Percentiles rank a stretch among this genome's conserved stretches.
Conservation (phyloP, 2,329 filamentous ascomycete genomes). For the Mycogone perniciosa region DNA sequence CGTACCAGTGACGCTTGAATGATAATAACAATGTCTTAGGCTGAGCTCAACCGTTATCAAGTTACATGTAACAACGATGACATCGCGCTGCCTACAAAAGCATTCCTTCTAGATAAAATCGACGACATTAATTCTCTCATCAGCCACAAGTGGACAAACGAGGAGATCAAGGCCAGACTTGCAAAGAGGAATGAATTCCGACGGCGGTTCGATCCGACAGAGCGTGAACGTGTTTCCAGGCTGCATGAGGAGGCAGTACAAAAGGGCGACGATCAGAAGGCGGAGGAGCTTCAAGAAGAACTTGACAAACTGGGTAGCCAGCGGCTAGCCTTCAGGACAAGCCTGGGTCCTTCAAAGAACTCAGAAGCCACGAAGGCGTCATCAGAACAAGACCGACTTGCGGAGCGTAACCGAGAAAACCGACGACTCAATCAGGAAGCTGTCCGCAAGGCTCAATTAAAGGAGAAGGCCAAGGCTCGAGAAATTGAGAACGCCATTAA, state of each 20-base stretch:
- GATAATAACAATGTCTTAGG: conserved; percentile 34
- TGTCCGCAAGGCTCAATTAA: conserved; percentile 83
- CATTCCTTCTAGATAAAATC: conserved; percentile 63
- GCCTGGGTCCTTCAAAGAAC: conserved; percentile 49
- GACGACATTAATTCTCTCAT: conserved; percentile 74
- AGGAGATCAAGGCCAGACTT: conserved; percentile 75
- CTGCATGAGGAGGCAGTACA: conserved; percentile 61
- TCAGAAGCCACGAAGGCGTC: conserved; percentile 41
- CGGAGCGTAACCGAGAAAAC: conserved; percentile 77
- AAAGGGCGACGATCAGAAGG: conserved; percentile 54
- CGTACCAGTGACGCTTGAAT: neutral
- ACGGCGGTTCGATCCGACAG: conserved; percentile 57
- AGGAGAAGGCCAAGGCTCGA: conserved; percentile 62
- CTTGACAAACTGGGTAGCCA: conserved; percentile 59
- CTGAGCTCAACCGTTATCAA: conserved; percentile 77
- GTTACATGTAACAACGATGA: conserved; percentile 66
- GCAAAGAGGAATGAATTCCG: conserved; percentile 62
- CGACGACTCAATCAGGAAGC: conserved; percentile 78
- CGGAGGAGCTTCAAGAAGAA: conserved; percentile 50
- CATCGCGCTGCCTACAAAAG: conserved; percentile 66
- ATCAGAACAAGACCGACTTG: conserved; percentile 74
- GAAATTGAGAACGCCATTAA: conserved; percentile 55
- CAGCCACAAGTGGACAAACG: conserved; percentile 74
- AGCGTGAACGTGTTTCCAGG: conserved; percentile 61
- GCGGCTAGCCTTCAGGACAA: conserved; percentile 68